A percentile compares a stretch with the other conserved stretches of the same genome.
phyloP scores from a whole-genome alignment of 371 early-diverging fungal genomes.

The Rhizopus delemar region DNA sequence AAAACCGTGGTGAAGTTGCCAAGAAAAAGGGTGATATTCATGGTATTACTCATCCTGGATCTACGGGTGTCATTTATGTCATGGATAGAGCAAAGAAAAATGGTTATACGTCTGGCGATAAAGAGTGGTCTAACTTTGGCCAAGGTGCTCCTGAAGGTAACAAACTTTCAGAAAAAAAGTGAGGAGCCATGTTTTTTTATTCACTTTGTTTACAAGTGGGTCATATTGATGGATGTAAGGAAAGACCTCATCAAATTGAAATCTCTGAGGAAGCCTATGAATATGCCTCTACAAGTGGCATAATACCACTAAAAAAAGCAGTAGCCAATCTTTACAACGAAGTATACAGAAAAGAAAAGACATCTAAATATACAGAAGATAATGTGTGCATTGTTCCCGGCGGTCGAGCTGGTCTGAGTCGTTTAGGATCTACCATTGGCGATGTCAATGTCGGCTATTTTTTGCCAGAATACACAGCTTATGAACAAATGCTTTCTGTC shows the following conservation, averaged over 20 bases:
- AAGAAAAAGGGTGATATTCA: constrained; percentile 22
- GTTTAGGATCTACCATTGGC: constrained; percentile 51
- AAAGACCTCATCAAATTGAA: constrained; percentile 32
- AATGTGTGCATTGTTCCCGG: constrained; percentile 60
- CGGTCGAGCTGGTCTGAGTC: constrained; percentile 54
- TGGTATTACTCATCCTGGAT: constrained; percentile 48
- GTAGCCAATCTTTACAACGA: constrained; percentile 54
- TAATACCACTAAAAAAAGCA: constrained; percentile 35
- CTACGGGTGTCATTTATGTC: constrained; percentile 57
- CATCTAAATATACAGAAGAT: constrained; percentile 48
- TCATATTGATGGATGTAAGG: constrained; percentile 43
- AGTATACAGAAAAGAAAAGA: constrained; percentile 43
- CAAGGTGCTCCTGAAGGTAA: constrained; percentile 59
- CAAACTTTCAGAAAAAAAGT: too few relatives aligned
- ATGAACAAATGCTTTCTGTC: constrained; percentile 50
- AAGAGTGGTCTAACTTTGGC: constrained; percentile 54
- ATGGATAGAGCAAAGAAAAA: constrained; percentile 52
- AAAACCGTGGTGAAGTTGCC: constrained; percentile 14
- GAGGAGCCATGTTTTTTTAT: neutral
- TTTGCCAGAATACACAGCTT: constrained; percentile 57
- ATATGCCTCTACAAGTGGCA: constrained; percentile 49
- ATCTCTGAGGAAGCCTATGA: constrained; percentile 26
- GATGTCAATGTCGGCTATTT: constrained; percentile 57
- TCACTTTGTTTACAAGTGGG: constrained; percentile 27
- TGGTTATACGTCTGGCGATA: constrained; percentile 41